Base-by-base conservation (phyloP, 2,329 filamentous ascomycete genomes). In the Penicillium sp. region DNA sequence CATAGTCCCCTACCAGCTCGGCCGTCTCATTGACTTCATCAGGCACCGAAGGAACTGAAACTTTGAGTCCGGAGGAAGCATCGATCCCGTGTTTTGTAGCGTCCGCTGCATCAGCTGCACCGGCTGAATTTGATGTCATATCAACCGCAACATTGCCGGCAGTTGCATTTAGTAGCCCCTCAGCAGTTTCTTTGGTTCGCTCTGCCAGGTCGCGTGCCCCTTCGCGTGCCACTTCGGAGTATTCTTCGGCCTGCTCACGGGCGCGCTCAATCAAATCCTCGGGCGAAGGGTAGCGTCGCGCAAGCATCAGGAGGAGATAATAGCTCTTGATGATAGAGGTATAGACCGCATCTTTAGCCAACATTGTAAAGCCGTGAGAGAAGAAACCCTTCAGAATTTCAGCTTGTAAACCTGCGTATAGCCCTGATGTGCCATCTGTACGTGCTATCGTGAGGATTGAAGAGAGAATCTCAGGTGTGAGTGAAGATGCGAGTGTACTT, bases 361-460 rank as follows among this genome's bases (percentile, higher is more conserved):
- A 77, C 90, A 96, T 96, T 1, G 91, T 93, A 48, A 92, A 82
- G 0, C 92, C 92, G 66, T 96, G 91, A 21, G 86, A 87, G 65
- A 96, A 87, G 75, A 96, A 95, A 0, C 89, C 89, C 66, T 92
- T 92, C 8, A 92, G 73, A 3, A 96, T 80, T 72, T 95, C 90
- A 4, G 86, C 89, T 13, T 81, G 81, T 0, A 96, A 77, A 5
- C 91, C 92, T 46, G 88, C 84, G 68, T 95, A 96, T 8, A 96
- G 75, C 0, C 86, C 88, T 4, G 70, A 68, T 0, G 87, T 56
- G 0, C 92, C 92, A 66, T 96, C 90, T 0, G 76, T 79, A 43
- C 79, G 81, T 31, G 76, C 77, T 53, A 84, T 82, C 18, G 80
- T 77, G 22, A 85, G 59, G 18, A 92, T 81, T 8, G 83, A 84